Evolutionary conservation across 73 alveolate genomes (phyloP).

Genomic region (Paramecium tetraurelia): DNA sequence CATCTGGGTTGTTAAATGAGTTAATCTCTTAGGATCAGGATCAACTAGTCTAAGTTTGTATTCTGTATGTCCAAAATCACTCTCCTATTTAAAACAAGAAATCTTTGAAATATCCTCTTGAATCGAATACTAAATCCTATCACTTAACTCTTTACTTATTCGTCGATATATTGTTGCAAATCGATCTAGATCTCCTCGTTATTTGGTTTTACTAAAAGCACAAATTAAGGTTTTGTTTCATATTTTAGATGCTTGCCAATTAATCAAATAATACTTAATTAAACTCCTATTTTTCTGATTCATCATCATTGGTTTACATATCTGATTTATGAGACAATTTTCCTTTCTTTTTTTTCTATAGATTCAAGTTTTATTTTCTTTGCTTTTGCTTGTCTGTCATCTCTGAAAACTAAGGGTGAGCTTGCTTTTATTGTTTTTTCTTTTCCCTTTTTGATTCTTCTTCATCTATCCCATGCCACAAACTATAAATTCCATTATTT

Average conservation of each 20-base stretch:
- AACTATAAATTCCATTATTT: background rate
- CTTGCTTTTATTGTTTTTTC: background rate
- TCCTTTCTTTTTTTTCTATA: background rate
- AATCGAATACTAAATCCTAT: background rate
- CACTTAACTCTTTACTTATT: background rate
- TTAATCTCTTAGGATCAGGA: constrained; percentile 79
- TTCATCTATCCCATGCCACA: constrained; percentile 18
- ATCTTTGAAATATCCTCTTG: background rate
- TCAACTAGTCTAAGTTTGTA: constrained; percentile 88
- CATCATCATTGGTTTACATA: background rate
- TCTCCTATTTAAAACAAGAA: constrained; percentile 68
- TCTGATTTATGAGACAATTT: background rate
- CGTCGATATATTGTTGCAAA: constrained; percentile 13
- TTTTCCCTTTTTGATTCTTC: background rate
- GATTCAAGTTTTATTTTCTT: background rate
- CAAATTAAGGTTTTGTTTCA: constrained; percentile 21
- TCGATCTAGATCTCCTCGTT: constrained; percentile 12
- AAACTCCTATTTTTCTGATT: background rate
- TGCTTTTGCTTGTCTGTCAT: background rate
- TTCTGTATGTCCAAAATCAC: constrained; percentile 93
- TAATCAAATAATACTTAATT: background rate
- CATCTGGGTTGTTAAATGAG: constrained; percentile 92
- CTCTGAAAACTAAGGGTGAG: constrained; percentile 21
- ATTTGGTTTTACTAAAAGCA: background rate
- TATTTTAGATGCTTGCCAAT: background rate